A percentile compares a stretch with the other conserved stretches of the same genome.
Evolutionary conservation across 768 basidiomycete genomes (phyloP).

Genomic region (Sporobolomyces phaffii): DNA sequence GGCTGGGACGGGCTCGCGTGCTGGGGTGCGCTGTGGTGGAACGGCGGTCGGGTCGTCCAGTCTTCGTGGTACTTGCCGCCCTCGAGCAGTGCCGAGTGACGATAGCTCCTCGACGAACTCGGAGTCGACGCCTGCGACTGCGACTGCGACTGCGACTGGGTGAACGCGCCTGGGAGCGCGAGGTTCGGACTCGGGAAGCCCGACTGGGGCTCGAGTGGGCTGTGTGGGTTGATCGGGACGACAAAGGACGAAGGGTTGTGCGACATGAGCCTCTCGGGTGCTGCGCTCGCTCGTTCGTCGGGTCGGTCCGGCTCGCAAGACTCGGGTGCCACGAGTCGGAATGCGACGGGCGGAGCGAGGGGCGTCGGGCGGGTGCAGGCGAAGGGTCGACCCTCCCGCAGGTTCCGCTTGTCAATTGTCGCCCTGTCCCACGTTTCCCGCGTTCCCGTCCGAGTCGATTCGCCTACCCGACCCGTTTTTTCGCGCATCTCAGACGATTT

Average conservation of each 20-base stretch:
- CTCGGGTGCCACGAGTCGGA: too few relatives aligned
- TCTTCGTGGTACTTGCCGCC: conserved; percentile 5
- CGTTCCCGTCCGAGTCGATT: too few relatives aligned
- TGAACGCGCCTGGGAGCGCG: neutral
- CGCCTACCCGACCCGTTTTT: too few relatives aligned
- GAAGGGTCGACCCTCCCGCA: too few relatives aligned
- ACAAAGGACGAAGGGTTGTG: neutral
- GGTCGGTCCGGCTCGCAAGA: too few relatives aligned
- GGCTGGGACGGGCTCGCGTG: neutral
- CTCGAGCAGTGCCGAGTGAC: conserved; percentile 17
- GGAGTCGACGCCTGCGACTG: neutral
- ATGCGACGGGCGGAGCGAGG: too few relatives aligned
- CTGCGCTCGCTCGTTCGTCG: too few relatives aligned
- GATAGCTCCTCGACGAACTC: neutral
- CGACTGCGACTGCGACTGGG: neutral
- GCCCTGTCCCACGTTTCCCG: too few relatives aligned
- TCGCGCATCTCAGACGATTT: too few relatives aligned
- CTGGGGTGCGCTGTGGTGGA: neutral
- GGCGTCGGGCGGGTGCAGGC: too few relatives aligned
- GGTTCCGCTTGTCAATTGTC: too few relatives aligned
- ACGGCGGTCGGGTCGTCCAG: neutral
- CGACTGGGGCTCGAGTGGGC: conserved; percentile 1
- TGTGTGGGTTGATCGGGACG: conserved; percentile 3
- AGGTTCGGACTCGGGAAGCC: conserved; percentile 4
- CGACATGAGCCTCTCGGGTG: too few relatives aligned